A percentile compares a stretch with the other conserved stretches of the same genome.
Conservation (phyloP, 2,329 filamentous ascomycete species). For the Fusarium begoniae region DNA sequence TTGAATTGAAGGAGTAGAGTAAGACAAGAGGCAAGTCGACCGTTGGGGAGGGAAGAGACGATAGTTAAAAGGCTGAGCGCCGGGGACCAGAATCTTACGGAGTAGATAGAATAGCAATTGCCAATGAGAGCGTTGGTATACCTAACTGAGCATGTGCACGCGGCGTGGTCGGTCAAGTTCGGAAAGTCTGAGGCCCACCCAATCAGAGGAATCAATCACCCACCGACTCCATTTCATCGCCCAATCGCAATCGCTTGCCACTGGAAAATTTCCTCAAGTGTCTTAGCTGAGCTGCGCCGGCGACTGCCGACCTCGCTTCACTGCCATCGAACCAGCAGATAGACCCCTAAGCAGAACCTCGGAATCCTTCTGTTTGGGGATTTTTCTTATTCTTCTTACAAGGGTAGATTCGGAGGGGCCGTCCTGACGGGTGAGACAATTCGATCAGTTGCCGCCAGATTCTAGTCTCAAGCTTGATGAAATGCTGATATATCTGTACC, state of each 20-base stretch:
- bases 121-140: slow-evolving; percentile 39
- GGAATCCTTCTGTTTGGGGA: background rate
- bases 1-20: background rate
- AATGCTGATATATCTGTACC: background rate
- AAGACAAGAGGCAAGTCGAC: background rate
- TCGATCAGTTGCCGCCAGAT: background rate
- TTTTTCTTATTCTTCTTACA: background rate
- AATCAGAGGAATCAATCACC: background rate
- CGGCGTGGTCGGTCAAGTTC: slow-evolving; percentile 39
- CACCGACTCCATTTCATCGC: background rate
- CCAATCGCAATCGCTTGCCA: slow-evolving; percentile 27
- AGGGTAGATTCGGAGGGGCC: background rate
- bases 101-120: slow-evolving; percentile 20
- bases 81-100: background rate
- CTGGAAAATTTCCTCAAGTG: slow-evolving; percentile 15
- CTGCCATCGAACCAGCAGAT: slow-evolving; percentile 13
- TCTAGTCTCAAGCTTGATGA: background rate
- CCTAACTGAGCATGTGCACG: slow-evolving; percentile 24
- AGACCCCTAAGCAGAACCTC: slow-evolving; percentile 1
- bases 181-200: slow-evolving; percentile 24
- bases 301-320: slow-evolving; percentile 15
- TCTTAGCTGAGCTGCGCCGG: slow-evolving; percentile 21
- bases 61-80: slow-evolving; percentile 1
- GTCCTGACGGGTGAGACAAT: background rate
- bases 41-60: background rate